Percentiles rank a stretch among this genome's conserved stretches.
These are phyloP conservation scores for Tulasnella calospora DNA, from an alignment of 768 basidiomycete genomes.

Conservation along the genomic window DNA sequence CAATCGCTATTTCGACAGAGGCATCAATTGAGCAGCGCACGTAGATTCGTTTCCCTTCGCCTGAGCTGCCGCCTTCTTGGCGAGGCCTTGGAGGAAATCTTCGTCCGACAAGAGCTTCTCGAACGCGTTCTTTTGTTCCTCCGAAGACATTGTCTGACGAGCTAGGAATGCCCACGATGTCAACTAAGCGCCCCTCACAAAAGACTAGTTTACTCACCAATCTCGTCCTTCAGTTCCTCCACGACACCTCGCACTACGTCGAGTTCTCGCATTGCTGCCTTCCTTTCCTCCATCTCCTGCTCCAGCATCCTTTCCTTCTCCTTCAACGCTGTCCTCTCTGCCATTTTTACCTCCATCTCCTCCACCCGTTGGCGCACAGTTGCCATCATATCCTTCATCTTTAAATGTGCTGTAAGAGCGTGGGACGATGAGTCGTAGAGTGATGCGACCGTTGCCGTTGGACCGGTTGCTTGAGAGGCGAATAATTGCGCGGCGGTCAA, in stretches of 20 bases:
- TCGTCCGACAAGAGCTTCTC: conserved; percentile 7
- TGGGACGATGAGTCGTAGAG: conserved; percentile 35
- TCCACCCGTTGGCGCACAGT: conserved; percentile 38
- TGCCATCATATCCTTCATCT: conserved; percentile 44
- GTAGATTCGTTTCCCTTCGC: neutral
- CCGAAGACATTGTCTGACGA: neutral
- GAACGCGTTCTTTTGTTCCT: neutral
- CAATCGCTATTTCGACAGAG: neutral
- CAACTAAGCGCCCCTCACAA: neutral
- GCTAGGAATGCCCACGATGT: neutral
- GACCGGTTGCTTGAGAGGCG: neutral
- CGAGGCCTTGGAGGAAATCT: neutral
- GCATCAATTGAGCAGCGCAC: neutral
- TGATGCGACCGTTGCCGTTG: neutral
- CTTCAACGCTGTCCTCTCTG: conserved; percentile 43
- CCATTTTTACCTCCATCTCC: conserved; percentile 41
- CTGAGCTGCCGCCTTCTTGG: neutral
- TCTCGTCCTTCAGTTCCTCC: conserved; percentile 9
- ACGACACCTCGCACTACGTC: neutral
- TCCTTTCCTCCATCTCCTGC: conserved; percentile 40
- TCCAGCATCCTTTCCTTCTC: conserved; percentile 53
- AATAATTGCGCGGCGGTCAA: conserved; percentile 16
- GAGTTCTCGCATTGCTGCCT: conserved; percentile 8
- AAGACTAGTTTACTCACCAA: neutral
- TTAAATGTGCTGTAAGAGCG: conserved; percentile 47